Conservation (phyloP, 2,329 filamentous ascomycete genomes). For the Hymenoscyphus salicellus region DNA sequence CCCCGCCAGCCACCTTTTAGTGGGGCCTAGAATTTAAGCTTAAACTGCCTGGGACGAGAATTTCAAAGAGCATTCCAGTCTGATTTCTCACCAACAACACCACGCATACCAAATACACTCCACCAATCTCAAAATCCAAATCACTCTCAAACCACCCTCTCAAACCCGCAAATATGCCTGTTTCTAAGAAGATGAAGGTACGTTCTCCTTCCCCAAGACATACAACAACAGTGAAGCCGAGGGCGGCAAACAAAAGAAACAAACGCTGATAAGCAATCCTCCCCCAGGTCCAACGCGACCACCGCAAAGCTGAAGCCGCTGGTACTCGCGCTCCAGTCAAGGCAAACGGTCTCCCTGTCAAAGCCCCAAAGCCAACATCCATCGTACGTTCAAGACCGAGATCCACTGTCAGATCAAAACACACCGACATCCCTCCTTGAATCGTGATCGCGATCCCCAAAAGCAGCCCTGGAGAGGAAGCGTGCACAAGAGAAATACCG, state of each 20-base stretch:
- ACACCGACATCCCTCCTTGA: background rate
- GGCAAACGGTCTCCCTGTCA: constrained; percentile 54
- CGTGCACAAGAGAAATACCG: background rate
- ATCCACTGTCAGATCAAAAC: background rate
- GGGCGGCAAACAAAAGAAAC: background rate
- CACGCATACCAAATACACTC: background rate
- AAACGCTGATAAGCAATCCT: constrained; percentile 10
- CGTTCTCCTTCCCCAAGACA: constrained; percentile 10
- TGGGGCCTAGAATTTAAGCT: background rate
- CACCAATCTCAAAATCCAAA: background rate
- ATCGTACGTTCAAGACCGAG: constrained; percentile 38
- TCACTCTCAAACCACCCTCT: background rate
- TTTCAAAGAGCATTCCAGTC: constrained; percentile 9
- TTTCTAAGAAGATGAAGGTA: constrained; percentile 48
- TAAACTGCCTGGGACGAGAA: constrained; percentile 5
- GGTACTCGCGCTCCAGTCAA: constrained; percentile 53
- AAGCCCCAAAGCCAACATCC: constrained; percentile 51
- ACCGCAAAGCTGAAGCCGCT: constrained; percentile 53
- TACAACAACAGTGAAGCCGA: background rate
- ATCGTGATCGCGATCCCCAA: background rate
- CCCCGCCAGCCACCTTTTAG: constrained; percentile 7
- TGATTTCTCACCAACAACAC: background rate
- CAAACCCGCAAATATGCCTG: constrained; percentile 39
- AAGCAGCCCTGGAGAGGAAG: background rate
- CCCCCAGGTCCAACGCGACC: constrained; percentile 49